A percentile compares a stretch with the other conserved stretches of the same genome.
phyloP scores from a whole-genome alignment of 768 basidiomycete genomes.

The Pulveroboletus sp. region DNA sequence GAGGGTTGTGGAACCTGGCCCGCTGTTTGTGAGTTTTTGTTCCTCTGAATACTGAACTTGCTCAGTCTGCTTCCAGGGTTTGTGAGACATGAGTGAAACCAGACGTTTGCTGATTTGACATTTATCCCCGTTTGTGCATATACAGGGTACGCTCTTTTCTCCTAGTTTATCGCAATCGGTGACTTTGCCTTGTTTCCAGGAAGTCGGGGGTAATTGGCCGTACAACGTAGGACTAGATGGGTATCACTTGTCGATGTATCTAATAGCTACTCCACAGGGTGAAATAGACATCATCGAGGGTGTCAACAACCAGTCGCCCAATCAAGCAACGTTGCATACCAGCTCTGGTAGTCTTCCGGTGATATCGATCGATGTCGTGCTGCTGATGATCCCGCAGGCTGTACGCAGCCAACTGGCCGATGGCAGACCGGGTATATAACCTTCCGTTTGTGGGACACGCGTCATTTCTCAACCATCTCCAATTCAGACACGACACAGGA shows the following conservation, averaged over 20 bases:
- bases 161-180: neutral
- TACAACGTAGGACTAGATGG: neutral
- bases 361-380: neutral
- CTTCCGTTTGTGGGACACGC: neutral
- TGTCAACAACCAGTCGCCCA: neutral
- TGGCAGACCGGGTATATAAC: neutral
- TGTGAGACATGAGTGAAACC: neutral
- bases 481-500: neutral
- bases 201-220: neutral
- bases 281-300: neutral
- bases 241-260: neutral
- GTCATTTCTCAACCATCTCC: neutral
- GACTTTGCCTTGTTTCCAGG: neutral
- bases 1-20: neutral
- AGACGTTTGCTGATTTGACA: neutral
- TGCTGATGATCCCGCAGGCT: neutral
- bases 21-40: neutral
- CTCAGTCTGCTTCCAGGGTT: neutral
- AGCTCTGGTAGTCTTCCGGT: neutral
- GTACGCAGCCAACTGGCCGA: neutral
- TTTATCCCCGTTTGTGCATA: neutral
- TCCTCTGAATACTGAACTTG: neutral
- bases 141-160: neutral
- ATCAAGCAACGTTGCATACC: neutral
- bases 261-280: neutral